These are phyloP conservation scores for Geosmithia flava DNA, from an alignment of 2,329 filamentous ascomycete species.

Conservation along the genomic window DNA sequence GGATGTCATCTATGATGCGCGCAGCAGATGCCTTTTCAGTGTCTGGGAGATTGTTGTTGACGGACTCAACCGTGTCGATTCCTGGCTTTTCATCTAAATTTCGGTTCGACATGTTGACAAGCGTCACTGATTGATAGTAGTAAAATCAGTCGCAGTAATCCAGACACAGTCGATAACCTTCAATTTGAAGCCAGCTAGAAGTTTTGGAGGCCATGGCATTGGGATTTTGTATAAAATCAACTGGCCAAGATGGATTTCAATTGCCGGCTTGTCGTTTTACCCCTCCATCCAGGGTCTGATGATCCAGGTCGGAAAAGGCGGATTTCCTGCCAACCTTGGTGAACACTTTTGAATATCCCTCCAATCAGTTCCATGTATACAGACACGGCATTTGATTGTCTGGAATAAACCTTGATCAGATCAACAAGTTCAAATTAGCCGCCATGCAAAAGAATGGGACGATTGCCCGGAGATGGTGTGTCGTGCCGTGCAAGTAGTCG, in stretches of 20 bases:
- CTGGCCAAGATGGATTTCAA: too few relatives aligned
- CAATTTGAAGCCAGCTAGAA: background rate
- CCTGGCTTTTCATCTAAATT: slow-evolving; percentile 2
- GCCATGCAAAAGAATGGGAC: too few relatives aligned
- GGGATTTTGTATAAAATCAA: background rate
- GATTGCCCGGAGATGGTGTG: too few relatives aligned
- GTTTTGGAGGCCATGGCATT: background rate
- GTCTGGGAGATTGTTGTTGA: background rate
- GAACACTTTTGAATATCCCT: background rate
- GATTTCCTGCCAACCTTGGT: background rate
- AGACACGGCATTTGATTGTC: background rate
- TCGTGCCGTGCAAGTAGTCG: too few relatives aligned
- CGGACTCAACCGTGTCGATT: slow-evolving; percentile 3
- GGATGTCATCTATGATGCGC: slow-evolving; percentile 13
- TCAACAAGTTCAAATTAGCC: too few relatives aligned
- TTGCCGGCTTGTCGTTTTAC: background rate
- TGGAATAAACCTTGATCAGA: background rate
- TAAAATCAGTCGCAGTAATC: background rate
- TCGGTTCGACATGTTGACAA: background rate
- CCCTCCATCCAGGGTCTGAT: too few relatives aligned
- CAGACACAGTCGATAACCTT: background rate
- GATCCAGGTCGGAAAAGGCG: background rate
- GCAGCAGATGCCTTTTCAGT: slow-evolving; percentile 9
- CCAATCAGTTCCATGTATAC: background rate
- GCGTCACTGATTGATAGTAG: background rate